A percentile compares a stretch with the other conserved stretches of the same genome.
Evolutionary conservation across 2,329 filamentous ascomycete species (phyloP).

Genomic region (Tolypocladium inflatum): DNA sequence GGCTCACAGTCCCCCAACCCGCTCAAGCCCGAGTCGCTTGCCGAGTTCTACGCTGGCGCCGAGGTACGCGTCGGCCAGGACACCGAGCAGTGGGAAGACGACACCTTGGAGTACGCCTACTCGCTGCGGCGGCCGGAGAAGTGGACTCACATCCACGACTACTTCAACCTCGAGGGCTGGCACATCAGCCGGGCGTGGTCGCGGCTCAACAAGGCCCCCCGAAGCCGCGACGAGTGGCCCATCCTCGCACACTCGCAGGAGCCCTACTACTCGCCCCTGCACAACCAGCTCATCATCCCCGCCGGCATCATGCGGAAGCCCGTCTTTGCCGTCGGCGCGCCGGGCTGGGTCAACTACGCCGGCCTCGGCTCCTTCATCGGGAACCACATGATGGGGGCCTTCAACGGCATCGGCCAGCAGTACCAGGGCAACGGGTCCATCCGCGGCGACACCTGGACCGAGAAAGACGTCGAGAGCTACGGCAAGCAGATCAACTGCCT

Average conservation of each 20-base stretch:
- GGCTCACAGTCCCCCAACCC: not conserved
- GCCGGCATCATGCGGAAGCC: constrained; percentile 6
- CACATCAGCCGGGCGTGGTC: constrained; percentile 3
- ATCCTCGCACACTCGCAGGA: constrained; percentile 2
- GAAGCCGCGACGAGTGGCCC: not conserved
- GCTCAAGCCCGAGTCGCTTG: not conserved
- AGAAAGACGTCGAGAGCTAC: not conserved
- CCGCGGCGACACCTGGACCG: constrained; percentile 36
- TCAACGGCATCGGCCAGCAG: constrained; percentile 5
- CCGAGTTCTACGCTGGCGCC: constrained; percentile 3
- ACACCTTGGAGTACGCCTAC: not conserved
- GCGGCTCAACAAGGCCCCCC: not conserved
- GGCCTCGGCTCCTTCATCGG: constrained; percentile 6
- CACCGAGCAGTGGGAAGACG: not conserved
- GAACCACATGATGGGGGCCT: constrained; percentile 6
- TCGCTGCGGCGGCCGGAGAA: not conserved
- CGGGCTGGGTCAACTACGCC: constrained; percentile 7
- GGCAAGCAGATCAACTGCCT: constrained; percentile 3
- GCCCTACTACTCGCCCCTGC: constrained; percentile 1
- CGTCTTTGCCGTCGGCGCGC: constrained; percentile 1
- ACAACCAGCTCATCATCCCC: constrained; percentile 9
- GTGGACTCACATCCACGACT: constrained; percentile 9
- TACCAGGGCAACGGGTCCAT: constrained; percentile 44
- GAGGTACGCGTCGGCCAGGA: not conserved
- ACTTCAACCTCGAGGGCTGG: constrained; percentile 6